Evolutionary conservation across 2,329 filamentous ascomycete species (phyloP), one percentile per base, ranked within the genome.

Genomic region (Bimuria novae-zelandiae): DNA sequence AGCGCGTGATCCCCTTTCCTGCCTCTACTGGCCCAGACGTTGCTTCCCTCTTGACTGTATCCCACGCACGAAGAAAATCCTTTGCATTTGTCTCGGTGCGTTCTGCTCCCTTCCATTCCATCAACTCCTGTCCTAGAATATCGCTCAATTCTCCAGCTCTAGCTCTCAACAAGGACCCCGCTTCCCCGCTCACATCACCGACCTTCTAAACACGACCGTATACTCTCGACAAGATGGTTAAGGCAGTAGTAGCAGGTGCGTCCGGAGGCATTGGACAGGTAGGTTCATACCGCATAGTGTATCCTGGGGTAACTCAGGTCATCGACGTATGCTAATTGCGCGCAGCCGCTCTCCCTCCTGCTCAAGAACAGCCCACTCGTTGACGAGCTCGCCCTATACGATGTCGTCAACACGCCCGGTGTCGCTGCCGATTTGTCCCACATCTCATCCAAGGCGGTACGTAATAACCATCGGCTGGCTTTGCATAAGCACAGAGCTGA

Each of bases 241-340:
- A 75, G 63, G 73, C 72, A 49, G 69, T 73, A 61, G 93, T 99
- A 82, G 92, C 94, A 80, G 94, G 94, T 79, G 94, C 93, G 75
- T 88, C 93, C 77, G 94, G 94, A 80, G 94, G 94, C 82, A 99
- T 99, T 86, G 94, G 93, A 78, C 93, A 97, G 87, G 92, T 95
- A 75, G 69, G 80, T n/a, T n/a, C n/a, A n/a, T n/a, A n/a, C n/a
- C n/a, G n/a, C n/a, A n/a, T n/a, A n/a, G n/a, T n/a, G n/a, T n/a
- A n/a, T n/a, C n/a, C n/a, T n/a, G n/a, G n/a, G n/a, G n/a, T n/a
- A n/a, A n/a, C n/a, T n/a, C n/a, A n/a, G n/a, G n/a, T n/a, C n/a
- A n/a, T n/a, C n/a, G n/a, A n/a, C n/a, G n/a, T n/a, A n/a, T 7
- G 7, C 45, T 55, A 45, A 58, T 63, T 39, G 22, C 30, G 10